Base-by-base conservation (phyloP, 768 basidiomycete species). In the Suillus hirtellus region DNA sequence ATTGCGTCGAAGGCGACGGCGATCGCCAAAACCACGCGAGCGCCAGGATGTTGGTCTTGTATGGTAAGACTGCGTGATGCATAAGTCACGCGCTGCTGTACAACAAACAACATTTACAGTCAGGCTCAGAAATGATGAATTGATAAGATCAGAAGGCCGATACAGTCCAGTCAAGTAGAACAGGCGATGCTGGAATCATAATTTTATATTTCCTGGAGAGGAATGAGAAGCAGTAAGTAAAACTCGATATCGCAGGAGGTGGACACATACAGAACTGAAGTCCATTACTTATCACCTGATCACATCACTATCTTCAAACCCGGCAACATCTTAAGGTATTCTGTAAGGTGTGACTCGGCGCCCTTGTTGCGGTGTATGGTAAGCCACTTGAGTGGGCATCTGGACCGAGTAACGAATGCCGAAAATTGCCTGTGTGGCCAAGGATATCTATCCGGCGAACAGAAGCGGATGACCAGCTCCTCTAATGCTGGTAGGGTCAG, bases 401-500 rank as follows among this genome's bases (percentile, higher is more conserved):
- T 65, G 15, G 73, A 75, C 4, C 74, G 70, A 6, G 17, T 17
- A 4, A 75, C 9, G 61, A 75, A 68, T 21, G 63, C 66, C 56
- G 68, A 40, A 34, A 75, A 75, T 31, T 70, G 40, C 0, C 55
- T 42, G 9, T 75, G 74, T 1, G 74, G 74, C 74, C 74, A 75
- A 3, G 50, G 34, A 21, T 75, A 67, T 37, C 68, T 68, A 40
- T 73, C 75, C 11, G 70, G 70, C 46, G 67, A 72, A 27, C 72
- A 75, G 50, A 76, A 75, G 31, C 70, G 73, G 7, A 75, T 53
- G 24, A 76, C 74, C 34, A 75, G 65, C 34, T 76, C 75, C 21
- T 75, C 71, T 31, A 75, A 68, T 12, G 66, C 68, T 14, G 74
- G 73, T 35, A 75, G 55, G 0, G 66, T 65, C 37, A 75, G 65